Evolutionary conservation across 1,139 yeast species (phyloP).

Genomic region (Geotrichum klebahnii): DNA sequence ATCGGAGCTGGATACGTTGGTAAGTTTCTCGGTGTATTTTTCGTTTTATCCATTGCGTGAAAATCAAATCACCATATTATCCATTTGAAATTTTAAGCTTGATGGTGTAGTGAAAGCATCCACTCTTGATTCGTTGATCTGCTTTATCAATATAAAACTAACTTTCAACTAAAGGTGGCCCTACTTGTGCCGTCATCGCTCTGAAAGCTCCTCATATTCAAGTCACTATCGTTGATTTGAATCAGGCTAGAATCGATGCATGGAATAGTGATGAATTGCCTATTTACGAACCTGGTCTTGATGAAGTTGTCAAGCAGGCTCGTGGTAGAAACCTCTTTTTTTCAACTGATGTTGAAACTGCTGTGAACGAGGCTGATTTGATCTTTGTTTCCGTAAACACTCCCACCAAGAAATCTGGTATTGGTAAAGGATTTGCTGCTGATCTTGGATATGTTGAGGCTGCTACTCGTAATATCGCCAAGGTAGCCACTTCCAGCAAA

Average conservation of each 20-base stretch:
- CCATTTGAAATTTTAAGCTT: neutral
- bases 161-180: too few relatives aligned
- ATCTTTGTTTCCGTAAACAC: constrained; percentile 36
- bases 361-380: constrained; percentile 33
- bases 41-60: too few relatives aligned
- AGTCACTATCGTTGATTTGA: constrained; percentile 34
- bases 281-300: constrained; percentile 35
- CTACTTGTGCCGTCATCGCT: constrained; percentile 33
- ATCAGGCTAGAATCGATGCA: constrained; percentile 33
- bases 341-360: constrained; percentile 32
- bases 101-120: neutral
- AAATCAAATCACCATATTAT: too few relatives aligned
- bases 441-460: constrained; percentile 32
- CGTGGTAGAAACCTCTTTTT: constrained; percentile 34
- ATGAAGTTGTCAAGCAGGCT: constrained; percentile 30
- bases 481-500: constrained; percentile 31
- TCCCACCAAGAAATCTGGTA: constrained; percentile 34
- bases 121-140: too few relatives aligned
- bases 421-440: constrained; percentile 35
- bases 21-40: constrained; percentile 21
- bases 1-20: constrained; percentile 36
- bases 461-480: constrained; percentile 34
- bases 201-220: constrained; percentile 30
- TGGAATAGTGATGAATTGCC: constrained; percentile 34
- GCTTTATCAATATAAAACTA: too few relatives aligned